phyloP scores from a whole-genome alignment of 345 rosid genomes.

The Citrus reticulata region DNA sequence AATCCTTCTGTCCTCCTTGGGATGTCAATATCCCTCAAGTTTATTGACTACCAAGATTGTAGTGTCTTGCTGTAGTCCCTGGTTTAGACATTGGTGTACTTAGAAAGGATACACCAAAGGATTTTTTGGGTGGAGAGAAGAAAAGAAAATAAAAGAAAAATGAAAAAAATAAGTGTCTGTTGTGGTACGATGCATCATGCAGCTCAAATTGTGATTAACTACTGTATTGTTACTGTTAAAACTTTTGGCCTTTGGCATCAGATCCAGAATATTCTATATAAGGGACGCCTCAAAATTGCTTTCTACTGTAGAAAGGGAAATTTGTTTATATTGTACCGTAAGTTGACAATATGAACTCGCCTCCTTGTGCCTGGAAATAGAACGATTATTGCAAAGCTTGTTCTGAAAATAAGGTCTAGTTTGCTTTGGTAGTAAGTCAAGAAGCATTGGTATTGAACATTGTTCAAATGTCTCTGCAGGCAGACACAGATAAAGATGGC shows the following conservation, averaged over 20 bases:
- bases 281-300: neutral
- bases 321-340: neutral
- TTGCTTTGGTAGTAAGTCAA: neutral
- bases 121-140: neutral
- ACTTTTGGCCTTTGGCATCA: neutral
- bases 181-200: neutral
- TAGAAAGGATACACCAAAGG: neutral
- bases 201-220: neutral
- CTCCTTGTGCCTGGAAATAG: neutral
- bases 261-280: neutral
- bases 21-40: neutral
- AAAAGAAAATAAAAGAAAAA: neutral
- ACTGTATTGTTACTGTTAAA: neutral
- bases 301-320: neutral
- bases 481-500: slow-evolving; percentile 84
- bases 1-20: neutral
- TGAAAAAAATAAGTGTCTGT: too few species aligned
- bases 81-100: neutral
- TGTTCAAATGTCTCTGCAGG: slow-evolving; percentile 46
- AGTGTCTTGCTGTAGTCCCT: neutral
- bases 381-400: neutral
- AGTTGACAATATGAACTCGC: neutral
- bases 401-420: neutral
- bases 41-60: neutral
- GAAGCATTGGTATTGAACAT: neutral